Conservation (phyloP, 306 rosid genomes). For the Sophora flavescens region DNA sequence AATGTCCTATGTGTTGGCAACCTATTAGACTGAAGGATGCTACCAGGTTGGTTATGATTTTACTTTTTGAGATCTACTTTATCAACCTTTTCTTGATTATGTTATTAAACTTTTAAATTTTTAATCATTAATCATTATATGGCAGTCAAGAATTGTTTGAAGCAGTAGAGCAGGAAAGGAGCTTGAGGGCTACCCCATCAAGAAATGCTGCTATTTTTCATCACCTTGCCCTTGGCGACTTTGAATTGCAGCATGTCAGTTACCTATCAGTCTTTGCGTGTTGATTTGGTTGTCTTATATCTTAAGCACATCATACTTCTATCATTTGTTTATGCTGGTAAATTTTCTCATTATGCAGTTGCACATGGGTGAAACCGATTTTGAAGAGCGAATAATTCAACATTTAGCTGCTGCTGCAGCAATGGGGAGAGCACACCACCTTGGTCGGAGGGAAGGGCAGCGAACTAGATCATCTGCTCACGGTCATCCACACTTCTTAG, state of each 20-base stretch:
- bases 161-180: conserved; percentile 84
- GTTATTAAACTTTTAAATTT: conserved; percentile 35
- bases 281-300: conserved; percentile 38
- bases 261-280: conserved; percentile 31
- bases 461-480: conserved; percentile 60
- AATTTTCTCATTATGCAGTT: conserved; percentile 56
- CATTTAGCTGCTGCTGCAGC: conserved; percentile 93
- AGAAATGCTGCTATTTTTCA: conserved; percentile 75
- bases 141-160: conserved; percentile 91
- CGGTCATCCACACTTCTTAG: conserved; percentile 68
- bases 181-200: conserved; percentile 57
- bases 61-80: conserved; percentile 14
- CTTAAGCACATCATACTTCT: conserved; percentile 7
- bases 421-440: conserved; percentile 72
- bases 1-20: conserved; percentile 99
- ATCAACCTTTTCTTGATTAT: conserved; percentile 17
- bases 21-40: conserved; percentile 83
- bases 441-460: conserved; percentile 71
- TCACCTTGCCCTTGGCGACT: conserved; percentile 71
- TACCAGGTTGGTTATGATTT: conserved; percentile 63
- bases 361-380: conserved; percentile 62
- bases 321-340: conserved; percentile 31
- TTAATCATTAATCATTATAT: conserved; percentile 42
- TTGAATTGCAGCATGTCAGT: conserved; percentile 77
- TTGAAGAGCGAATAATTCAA: conserved; percentile 85